Evolutionary conservation across 192 early-diverging fungal species (phyloP), one percentile per base, ranked within the genome.

Genomic region (Backusella sp.): DNA sequence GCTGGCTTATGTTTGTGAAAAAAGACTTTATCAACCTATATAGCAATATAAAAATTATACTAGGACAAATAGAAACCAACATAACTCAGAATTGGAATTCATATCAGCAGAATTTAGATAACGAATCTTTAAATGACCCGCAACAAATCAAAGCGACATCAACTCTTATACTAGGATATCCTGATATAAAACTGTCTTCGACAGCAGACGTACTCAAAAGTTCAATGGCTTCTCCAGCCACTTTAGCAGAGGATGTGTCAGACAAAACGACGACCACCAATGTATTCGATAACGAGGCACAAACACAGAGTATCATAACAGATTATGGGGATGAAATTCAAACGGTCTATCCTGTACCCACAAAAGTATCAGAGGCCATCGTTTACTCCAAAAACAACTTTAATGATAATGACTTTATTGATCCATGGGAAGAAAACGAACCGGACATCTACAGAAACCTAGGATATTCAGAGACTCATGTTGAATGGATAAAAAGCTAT

Each of bases 401-500:
- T 4, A 1, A 19, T 5, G 32, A 34, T 14, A 19, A 21, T 19
- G 37, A 26, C 4, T 74, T 74, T 35, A 65, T 42, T 21, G 36
- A 66, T 34, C 66, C 28, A 17, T 68, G 65, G 73, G 21, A 53
- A 19, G 37, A 66, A 6, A 66, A 34, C 9, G 59, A 65, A 2
- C 41, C n/a, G 14, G 62, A 74, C n/a, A 23, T 42, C 23, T 66
- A 66, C 30, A 65, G 65, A 30, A 23, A 14, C 8, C 11, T 74
- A 34, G 73, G 73, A 34, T 74, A 74, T 28, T 67, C 73, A 66
- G 73, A 74, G 46, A 65, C 28, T 19, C 73, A 74, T 15, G 42
- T 74, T 17, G 39, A 74, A 23, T 74, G 73, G 73, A 67, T 74
- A 32, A 65, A 74, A 32, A 37, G 34, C 44, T 66, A 74, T 21